A percentile compares a stretch with the other conserved stretches of the same genome.
Evolutionary conservation across 73 alveolate species (phyloP).

Genomic region (Blepharisma japonicum): DNA sequence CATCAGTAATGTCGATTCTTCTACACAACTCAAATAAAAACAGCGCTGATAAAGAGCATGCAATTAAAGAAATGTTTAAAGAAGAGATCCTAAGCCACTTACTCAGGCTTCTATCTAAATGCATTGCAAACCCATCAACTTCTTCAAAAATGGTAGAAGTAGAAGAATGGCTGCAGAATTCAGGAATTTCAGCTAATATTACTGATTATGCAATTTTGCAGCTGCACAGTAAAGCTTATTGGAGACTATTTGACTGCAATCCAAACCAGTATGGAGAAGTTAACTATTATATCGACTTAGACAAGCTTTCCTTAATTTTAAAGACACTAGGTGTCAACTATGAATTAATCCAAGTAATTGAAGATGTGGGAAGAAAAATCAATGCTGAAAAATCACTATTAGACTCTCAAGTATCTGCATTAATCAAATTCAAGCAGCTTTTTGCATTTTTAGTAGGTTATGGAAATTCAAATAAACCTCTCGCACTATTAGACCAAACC

Average conservation of each 20-base stretch:
- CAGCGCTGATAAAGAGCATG: neutral
- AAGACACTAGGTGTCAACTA: neutral
- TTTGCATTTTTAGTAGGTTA: neutral
- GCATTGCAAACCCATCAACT: neutral
- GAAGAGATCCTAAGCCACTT: neutral
- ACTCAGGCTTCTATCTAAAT: neutral
- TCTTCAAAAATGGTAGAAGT: neutral
- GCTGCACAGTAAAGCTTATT: neutral
- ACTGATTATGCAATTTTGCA: neutral
- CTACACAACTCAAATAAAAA: neutral
- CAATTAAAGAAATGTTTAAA: neutral
- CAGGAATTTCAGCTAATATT: neutral
- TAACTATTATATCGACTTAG: neutral
- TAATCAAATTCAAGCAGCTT: neutral
- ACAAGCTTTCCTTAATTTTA: neutral
- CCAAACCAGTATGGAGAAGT: neutral
- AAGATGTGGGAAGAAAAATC: neutral
- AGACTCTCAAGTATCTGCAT: conserved; percentile 10
- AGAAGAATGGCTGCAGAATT: neutral
- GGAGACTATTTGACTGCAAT: conserved; percentile 18
- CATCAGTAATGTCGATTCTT: neutral
- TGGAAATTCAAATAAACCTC: neutral
- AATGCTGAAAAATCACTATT: neutral
- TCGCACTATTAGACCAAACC: too few relatives aligned
- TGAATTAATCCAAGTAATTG: neutral